phyloP scores from a whole-genome alignment of 2,329 filamentous ascomycete genomes.

The Phyllosticta citribraziliensis region DNA sequence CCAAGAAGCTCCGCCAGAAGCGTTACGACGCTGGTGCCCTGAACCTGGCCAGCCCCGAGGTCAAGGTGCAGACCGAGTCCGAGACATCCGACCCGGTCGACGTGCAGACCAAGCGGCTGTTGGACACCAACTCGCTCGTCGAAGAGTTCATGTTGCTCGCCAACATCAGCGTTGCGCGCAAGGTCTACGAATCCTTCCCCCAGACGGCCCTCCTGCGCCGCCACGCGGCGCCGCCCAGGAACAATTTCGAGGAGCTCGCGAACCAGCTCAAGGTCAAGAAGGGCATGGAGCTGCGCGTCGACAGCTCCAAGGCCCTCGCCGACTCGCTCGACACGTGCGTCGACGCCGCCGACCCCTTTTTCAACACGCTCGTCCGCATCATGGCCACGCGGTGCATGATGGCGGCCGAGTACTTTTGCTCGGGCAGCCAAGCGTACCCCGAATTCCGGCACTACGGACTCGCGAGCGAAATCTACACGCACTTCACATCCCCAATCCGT shows the following conservation, averaged over 20 bases:
- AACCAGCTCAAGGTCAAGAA: slow-evolving; percentile 86
- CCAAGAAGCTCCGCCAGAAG: slow-evolving; percentile 87
- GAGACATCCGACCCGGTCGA: slow-evolving; percentile 95
- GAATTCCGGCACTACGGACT: slow-evolving; percentile 97
- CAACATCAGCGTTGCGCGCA: slow-evolving; percentile 86
- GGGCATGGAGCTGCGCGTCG: slow-evolving; percentile 66
- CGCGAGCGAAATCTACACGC: slow-evolving; percentile 93
- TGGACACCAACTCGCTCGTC: slow-evolving; percentile 94
- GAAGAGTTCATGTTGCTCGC: slow-evolving; percentile 99
- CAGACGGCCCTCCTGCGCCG: slow-evolving; percentile 91
- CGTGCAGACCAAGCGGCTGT: slow-evolving; percentile 86
- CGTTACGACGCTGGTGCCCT: slow-evolving; percentile 92
- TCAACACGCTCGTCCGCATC: slow-evolving; percentile 96
- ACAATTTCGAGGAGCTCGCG: slow-evolving; percentile 89
- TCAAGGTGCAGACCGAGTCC: slow-evolving; percentile 88
- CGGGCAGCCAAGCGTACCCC: slow-evolving; percentile 81
- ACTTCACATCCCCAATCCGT: slow-evolving; percentile 95
- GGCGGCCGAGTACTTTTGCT: slow-evolving; percentile 95
- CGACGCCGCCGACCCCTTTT: slow-evolving; percentile 77
- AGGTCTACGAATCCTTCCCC: slow-evolving; percentile 84
- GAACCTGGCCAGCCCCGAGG: slow-evolving; percentile 94
- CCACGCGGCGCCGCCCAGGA: slow-evolving; percentile 84
- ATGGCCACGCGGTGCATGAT: slow-evolving; percentile 99
- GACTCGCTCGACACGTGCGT: slow-evolving; percentile 81
- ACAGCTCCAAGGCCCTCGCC: slow-evolving; percentile 86